phyloP scores from a whole-genome alignment of 768 basidiomycete species.

The Xerocomellus intermedius region DNA sequence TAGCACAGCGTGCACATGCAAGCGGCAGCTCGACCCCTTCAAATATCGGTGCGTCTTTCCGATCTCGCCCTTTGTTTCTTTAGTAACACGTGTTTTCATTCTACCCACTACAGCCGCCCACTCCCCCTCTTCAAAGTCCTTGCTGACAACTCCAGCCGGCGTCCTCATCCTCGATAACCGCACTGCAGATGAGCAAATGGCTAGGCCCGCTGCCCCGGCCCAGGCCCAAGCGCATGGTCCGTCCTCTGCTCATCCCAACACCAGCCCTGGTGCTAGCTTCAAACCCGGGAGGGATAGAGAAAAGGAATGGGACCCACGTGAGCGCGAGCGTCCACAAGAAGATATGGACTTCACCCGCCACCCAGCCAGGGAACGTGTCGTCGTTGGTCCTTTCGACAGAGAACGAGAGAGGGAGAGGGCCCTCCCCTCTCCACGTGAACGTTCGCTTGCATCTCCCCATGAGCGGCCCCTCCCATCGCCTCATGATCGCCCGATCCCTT shows the following conservation, averaged over 20 bases:
- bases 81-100: slow-evolving; percentile 5
- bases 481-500: slow-evolving; percentile 23
- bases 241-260: slow-evolving; percentile 18
- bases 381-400: slow-evolving; percentile 22
- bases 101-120: slow-evolving; percentile 22
- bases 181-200: slow-evolving; percentile 31
- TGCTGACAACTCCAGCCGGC: slow-evolving; percentile 26
- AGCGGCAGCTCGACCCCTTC: slow-evolving; percentile 27
- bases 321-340: slow-evolving; percentile 30
- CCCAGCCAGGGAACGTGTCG: slow-evolving; percentile 24
- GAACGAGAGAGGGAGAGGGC: slow-evolving; percentile 27
- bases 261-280: slow-evolving; percentile 23
- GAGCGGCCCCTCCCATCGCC: slow-evolving; percentile 21
- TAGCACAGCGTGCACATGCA: slow-evolving; percentile 26
- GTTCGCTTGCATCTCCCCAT: slow-evolving; percentile 22
- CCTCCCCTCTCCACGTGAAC: slow-evolving; percentile 27
- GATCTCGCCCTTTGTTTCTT: background rate
- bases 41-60: slow-evolving; percentile 21
- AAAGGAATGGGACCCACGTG: slow-evolving; percentile 27
- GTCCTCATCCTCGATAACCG: slow-evolving; percentile 32
- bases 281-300: slow-evolving; percentile 28
- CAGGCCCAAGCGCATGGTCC: slow-evolving; percentile 17
- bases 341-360: slow-evolving; percentile 29
- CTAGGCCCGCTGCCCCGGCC: slow-evolving; percentile 16
- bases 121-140: slow-evolving; percentile 25